Conservation (phyloP, 2,329 filamentous ascomycete genomes). For the Verticillium tricorpus region DNA sequence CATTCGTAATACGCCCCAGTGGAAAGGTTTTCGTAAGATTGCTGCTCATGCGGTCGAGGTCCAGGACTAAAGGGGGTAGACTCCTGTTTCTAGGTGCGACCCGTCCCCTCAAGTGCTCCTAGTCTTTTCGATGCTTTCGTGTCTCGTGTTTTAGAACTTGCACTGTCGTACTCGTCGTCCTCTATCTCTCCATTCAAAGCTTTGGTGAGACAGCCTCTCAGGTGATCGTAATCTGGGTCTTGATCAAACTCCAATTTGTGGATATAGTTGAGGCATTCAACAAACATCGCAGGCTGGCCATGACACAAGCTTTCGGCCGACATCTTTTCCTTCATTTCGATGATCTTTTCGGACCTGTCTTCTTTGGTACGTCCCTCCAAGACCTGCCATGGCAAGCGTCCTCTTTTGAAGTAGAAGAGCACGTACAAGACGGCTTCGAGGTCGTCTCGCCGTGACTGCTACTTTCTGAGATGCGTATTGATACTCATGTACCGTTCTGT, state of each 20-base stretch:
- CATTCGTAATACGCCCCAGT: too few species aligned
- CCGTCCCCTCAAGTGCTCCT: too few species aligned
- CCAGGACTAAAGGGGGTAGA: too few species aligned
- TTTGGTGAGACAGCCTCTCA: background rate
- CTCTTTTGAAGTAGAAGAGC: background rate
- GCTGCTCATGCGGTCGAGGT: too few species aligned
- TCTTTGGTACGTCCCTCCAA: background rate
- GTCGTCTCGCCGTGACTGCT: background rate
- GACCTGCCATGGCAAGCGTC: background rate
- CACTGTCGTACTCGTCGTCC: background rate
- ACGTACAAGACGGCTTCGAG: background rate
- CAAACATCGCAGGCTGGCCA: background rate
- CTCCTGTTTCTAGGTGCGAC: too few species aligned
- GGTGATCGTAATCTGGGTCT: background rate
- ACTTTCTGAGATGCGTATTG: background rate
- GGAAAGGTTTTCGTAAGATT: too few species aligned
- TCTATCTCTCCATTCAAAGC: background rate
- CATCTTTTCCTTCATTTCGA: background rate
- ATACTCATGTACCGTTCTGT: background rate
- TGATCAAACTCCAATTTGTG: background rate
- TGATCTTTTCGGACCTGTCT: background rate
- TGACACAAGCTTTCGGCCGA: background rate
- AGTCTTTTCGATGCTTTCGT: too few species aligned
- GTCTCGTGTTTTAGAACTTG: too few species aligned
- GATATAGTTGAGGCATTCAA: background rate